Evolutionary conservation across 2,329 filamentous ascomycete genomes (phyloP), one percentile per base, ranked within the genome.

Genomic region (Talaromyces sp.): DNA sequence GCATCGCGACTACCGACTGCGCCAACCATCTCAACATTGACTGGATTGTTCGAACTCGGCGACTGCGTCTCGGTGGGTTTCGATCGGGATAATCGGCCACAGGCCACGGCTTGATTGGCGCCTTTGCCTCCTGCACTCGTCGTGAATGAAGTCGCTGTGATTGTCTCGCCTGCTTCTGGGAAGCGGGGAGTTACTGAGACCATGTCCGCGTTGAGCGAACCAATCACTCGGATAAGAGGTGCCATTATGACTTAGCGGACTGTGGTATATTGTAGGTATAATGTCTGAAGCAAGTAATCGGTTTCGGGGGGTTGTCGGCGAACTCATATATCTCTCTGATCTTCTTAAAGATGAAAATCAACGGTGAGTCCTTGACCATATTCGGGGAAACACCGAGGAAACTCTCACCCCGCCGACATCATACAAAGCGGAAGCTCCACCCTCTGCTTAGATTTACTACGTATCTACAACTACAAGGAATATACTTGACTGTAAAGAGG

Each of bases 161-260:
- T 84, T 2, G 94, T 98, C 80, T 99, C 94, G 70, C 94, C 95
- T 0, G 90, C 89, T 1, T 85, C 81, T 1, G 95, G 94, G 68
- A 97, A 88, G 68, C 94, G 91, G 5, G 91, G 84, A 38, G 95
- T 95, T 72, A 92, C 89, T 47, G 92, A 93, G 68, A 97, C 91
- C 69, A 98, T 89, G 81, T 99, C 94, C 76, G 92, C 91, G 80
- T 98, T 98, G 67, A 99, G 88, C 38, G 94, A 98, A 72, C 94
- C 94, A 70, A 98, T 88, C 68, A 97, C 86, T 68, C 90, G 89
- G 76, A 98, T 95, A 58, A 81, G 74, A 29, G 82, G 77, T 22
- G 76, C 69, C 79, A 81, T 81, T 47, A 31, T 58, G 17, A 11
- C 10, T 54, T 0, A 58, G 29, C 3, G 22, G 31, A 4, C n/a